Conservation (phyloP, 2,329 filamentous ascomycete species). For the Claviceps sp. region DNA sequence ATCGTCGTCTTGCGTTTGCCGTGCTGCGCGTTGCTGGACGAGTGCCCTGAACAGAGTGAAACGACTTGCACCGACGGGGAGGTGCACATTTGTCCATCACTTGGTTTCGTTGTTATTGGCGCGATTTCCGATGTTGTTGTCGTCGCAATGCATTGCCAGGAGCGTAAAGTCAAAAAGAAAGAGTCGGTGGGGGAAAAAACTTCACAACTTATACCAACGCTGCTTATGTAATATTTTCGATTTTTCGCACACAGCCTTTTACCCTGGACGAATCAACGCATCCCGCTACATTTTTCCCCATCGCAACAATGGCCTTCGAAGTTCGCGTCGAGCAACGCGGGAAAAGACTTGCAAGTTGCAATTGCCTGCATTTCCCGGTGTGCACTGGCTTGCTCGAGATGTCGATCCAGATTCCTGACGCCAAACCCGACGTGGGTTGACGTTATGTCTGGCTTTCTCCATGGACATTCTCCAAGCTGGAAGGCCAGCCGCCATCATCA, state of each 20-base stretch:
- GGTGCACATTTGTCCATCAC: no score
- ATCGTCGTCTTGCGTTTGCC: neutral
- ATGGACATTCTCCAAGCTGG: no score
- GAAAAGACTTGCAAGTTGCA: neutral
- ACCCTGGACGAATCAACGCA: neutral
- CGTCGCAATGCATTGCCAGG: no score
- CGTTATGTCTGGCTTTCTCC: no score
- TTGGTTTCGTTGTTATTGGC: no score
- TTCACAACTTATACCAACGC: neutral
- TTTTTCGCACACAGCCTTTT: neutral
- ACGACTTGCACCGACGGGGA: neutral
- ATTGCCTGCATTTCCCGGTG: neutral
- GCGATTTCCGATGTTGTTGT: no score
- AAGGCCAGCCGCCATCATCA: no score
- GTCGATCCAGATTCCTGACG: neutral
- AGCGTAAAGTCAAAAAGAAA: rapidly evolving
- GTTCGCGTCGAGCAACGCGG: no score
- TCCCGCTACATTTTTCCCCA: no score
- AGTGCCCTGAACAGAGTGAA: neutral
- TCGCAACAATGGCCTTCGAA: no score
- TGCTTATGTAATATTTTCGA: slow-evolving; percentile 2
- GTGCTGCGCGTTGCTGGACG: neutral
- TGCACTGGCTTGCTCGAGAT: neutral
- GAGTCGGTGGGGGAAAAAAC: neutral
- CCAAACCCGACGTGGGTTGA: no score